These are phyloP conservation scores for Pseudopithomyces maydicus DNA, from an alignment of 2,329 filamentous ascomycete species.

Conservation along the genomic window DNA sequence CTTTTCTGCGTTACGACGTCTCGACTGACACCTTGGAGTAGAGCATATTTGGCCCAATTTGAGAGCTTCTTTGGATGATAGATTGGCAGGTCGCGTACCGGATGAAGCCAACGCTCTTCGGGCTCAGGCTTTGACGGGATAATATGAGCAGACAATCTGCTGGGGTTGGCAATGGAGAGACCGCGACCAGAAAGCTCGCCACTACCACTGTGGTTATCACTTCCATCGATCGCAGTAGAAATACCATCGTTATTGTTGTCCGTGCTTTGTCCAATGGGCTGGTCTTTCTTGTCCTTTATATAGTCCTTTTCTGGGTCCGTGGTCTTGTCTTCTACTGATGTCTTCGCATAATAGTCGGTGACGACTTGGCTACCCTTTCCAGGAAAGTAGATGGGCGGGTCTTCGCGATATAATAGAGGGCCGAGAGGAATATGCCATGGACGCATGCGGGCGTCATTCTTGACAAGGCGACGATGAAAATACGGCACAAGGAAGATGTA, in stretches of 20 bases:
- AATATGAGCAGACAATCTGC: neutral
- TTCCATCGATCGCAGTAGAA: conserved; percentile 3
- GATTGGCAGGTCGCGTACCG: conserved; percentile 33
- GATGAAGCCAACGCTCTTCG: conserved; percentile 25
- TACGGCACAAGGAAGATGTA: conserved; percentile 20
- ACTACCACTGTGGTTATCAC: neutral
- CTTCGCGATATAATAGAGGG: conserved; percentile 43
- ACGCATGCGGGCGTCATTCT: conserved; percentile 18
- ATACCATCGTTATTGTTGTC: neutral
- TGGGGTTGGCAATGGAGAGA: conserved; percentile 4
- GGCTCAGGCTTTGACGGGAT: conserved; percentile 21
- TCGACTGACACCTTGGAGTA: conserved; percentile 49
- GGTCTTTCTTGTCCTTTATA: neutral
- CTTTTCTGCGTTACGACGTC: conserved; percentile 45
- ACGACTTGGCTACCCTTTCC: conserved; percentile 35
- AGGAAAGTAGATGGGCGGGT: conserved; percentile 46
- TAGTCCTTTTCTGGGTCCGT: conserved; percentile 8
- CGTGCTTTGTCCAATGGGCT: neutral
- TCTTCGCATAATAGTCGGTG: conserved; percentile 39
- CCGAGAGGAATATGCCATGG: conserved; percentile 31
- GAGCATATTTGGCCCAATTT: conserved; percentile 47
- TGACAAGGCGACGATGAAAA: conserved; percentile 16
- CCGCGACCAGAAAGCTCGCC: neutral
- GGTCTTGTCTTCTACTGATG: neutral
- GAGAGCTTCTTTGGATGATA: conserved; percentile 26